These are phyloP conservation scores for Aphanoascus verrucosus DNA, from an alignment of 2,329 filamentous ascomycete species.

Conservation along the genomic window DNA sequence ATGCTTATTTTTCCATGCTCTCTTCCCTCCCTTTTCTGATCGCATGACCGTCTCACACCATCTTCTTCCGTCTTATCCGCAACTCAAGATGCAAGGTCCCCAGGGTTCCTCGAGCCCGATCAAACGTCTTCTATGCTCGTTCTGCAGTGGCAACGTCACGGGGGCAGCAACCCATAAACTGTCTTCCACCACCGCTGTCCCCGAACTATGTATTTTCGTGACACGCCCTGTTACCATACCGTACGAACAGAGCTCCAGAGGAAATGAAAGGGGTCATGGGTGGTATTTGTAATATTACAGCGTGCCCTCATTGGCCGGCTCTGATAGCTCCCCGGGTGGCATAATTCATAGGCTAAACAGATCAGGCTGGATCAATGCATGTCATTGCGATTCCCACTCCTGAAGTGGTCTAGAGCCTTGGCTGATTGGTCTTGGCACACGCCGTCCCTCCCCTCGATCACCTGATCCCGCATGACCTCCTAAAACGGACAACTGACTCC, in stretches of 20 bases:
- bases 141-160: background rate
- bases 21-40: background rate
- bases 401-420: background rate
- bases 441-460: background rate
- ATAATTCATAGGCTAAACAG: background rate
- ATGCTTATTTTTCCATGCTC: background rate
- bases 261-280: no score
- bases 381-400: background rate
- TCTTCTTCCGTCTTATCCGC: conserved; percentile 2
- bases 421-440: background rate
- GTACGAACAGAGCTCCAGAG: no score
- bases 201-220: no score
- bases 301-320: no score
- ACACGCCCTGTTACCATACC: no score
- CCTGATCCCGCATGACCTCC: background rate
- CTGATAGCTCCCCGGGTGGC: background rate
- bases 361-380: background rate
- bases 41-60: conserved; percentile 6
- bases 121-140: no score
- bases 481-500: background rate
- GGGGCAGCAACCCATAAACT: background rate
- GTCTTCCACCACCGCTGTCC: no score
- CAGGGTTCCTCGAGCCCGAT: no score
- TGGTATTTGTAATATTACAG: no score
- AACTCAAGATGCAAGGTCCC: background rate